Conservation (phyloP, 345 rosid genomes). For the Aegle marmelos region DNA sequence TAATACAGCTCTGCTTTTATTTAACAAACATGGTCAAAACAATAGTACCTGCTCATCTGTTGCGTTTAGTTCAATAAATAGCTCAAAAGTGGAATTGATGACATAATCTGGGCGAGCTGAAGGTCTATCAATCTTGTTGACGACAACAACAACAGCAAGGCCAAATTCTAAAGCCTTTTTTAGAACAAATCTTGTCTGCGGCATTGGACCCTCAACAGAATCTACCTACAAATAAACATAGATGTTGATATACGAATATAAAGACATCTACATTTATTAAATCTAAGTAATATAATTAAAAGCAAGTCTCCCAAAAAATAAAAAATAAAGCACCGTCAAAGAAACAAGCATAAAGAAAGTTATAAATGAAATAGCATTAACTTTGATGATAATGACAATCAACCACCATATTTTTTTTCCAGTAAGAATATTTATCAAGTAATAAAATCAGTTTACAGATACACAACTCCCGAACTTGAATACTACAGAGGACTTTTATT, state of each 20-base stretch:
- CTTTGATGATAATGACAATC: not conserved
- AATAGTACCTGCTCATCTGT: constrained; percentile 89
- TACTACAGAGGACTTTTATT: not conserved
- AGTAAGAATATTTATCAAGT: not conserved
- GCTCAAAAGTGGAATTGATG: constrained; percentile 92
- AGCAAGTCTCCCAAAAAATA: not conserved
- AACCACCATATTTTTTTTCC: not conserved
- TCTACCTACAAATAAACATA: constrained; percentile 57
- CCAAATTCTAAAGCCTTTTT: constrained; percentile 99
- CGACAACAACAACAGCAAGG: constrained; percentile 92
- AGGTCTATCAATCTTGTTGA: constrained; percentile 94
- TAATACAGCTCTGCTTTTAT: not conserved
- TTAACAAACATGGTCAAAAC: not conserved
- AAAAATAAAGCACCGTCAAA: not conserved
- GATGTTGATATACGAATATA: not conserved
- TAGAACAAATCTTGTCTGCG: constrained; percentile 92
- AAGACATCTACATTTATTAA: not conserved
- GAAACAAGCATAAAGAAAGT: not conserved
- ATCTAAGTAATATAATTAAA: not conserved
- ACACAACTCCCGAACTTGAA: not conserved
- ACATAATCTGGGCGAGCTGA: constrained; percentile 96
- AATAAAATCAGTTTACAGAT: not conserved
- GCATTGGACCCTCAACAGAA: constrained; percentile 99
- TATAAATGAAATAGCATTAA: not conserved
- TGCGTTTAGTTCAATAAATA: constrained; percentile 91